phyloP scores from a whole-genome alignment of 2,329 filamentous ascomycete species.

The Dactylellina cionopaga region DNA sequence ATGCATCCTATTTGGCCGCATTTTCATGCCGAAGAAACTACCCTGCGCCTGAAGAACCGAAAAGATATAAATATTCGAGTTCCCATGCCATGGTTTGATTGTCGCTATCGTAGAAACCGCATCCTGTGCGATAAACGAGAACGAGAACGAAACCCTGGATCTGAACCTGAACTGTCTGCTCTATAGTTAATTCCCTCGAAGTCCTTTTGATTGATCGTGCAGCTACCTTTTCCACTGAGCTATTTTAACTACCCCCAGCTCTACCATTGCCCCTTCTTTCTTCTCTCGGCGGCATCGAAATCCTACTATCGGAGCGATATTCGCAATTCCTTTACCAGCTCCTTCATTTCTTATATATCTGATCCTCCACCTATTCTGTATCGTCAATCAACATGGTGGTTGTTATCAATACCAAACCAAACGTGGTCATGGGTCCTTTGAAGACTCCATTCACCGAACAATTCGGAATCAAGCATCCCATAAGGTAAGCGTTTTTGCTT shows the following conservation, averaged over 20 bases:
- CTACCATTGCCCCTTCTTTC: too few species aligned
- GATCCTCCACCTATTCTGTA: neutral
- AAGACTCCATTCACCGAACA: conserved; percentile 81
- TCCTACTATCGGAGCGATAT: too few species aligned
- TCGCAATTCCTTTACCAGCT: too few species aligned
- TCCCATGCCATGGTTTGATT: neutral
- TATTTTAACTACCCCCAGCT: too few species aligned
- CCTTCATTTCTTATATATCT: neutral
- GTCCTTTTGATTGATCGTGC: too few species aligned
- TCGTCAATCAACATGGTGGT: conserved; percentile 30
- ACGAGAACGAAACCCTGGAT: too few species aligned
- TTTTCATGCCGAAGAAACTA: neutral
- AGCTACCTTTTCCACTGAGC: too few species aligned
- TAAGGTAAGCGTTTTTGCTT: conserved; percentile 60
- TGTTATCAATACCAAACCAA: conserved; percentile 11
- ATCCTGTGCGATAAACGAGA: too few species aligned
- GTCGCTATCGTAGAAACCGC: neutral
- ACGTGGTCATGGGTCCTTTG: conserved; percentile 60
- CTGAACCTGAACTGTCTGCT: too few species aligned
- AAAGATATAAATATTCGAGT: neutral
- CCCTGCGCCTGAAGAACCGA: neutral
- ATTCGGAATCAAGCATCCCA: conserved; percentile 84
- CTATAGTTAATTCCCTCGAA: too few species aligned
- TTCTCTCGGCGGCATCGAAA: too few species aligned
- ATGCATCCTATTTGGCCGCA: neutral